Conservation (phyloP, 129 eudicot species). For the Cynara cardunculus region DNA sequence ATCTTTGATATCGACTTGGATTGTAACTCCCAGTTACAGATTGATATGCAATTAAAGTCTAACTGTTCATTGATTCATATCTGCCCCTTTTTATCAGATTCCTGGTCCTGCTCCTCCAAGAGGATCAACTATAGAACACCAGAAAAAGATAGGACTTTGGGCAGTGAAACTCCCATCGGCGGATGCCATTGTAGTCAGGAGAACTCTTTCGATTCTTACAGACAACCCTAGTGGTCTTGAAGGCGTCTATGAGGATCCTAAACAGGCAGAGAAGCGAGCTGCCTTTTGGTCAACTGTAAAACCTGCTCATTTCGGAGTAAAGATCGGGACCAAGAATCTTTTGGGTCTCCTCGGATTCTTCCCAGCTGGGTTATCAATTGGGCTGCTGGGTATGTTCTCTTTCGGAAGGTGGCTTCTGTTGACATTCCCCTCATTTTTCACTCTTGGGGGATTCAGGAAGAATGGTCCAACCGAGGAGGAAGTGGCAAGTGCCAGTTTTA, state of each 20-base stretch:
- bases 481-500: constrained; percentile 81
- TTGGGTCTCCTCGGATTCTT: constrained; percentile 56
- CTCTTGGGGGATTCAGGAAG: constrained; percentile 77
- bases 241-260: constrained; percentile 65
- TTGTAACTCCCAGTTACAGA: background rate
- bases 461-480: constrained; percentile 88
- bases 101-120: constrained; percentile 82
- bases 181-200: constrained; percentile 78
- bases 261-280: constrained; percentile 54
- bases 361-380: constrained; percentile 58
- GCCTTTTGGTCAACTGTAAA: constrained; percentile 75
- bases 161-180: constrained; percentile 90
- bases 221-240: constrained; percentile 75
- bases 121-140: constrained; percentile 78
- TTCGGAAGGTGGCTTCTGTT: constrained; percentile 88
- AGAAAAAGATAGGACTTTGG: constrained; percentile 77
- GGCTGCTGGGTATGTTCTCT: constrained; percentile 49
- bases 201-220: constrained; percentile 61
- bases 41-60: background rate
- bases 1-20: background rate
- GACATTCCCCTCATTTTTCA: constrained; percentile 76
- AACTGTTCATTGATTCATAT: background rate
- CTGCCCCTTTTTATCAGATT: constrained; percentile 37
- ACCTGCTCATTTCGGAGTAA: constrained; percentile 97
- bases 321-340: constrained; percentile 56